Conservation (phyloP, 176 grass and related monocot genomes). For the Metroxylon sagu region DNA sequence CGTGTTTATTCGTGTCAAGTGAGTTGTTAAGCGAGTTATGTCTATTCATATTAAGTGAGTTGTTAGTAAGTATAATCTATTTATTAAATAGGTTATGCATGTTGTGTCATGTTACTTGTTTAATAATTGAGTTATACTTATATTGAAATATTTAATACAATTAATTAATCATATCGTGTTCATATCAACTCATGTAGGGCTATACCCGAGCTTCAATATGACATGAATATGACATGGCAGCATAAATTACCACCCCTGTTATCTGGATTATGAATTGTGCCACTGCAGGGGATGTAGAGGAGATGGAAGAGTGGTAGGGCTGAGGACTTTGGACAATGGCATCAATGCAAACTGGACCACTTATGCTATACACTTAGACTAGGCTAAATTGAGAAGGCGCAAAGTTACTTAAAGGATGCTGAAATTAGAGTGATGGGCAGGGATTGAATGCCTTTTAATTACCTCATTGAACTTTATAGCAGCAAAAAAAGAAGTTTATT, state of each 20-base stretch:
- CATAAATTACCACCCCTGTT: not conserved
- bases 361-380: constrained; percentile 65
- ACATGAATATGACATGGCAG: too few species aligned
- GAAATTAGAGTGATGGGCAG: constrained; percentile 68
- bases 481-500: constrained; percentile 71
- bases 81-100: too few species aligned
- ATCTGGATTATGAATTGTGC: constrained; percentile 83
- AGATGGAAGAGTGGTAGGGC: constrained; percentile 53
- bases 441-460: constrained; percentile 68
- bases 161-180: too few species aligned
- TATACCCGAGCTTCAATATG: too few species aligned
- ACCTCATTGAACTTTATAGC: constrained; percentile 64
- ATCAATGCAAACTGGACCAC: constrained; percentile 87
- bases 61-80: too few species aligned
- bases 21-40: too few species aligned
- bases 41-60: too few species aligned
- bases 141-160: too few species aligned
- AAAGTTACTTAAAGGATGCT: constrained; percentile 66
- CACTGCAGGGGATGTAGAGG: constrained; percentile 49
- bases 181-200: too few species aligned
- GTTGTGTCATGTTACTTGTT: too few species aligned
- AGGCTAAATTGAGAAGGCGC: constrained; percentile 56
- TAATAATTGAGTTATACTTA: too few species aligned
- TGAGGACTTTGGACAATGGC: constrained; percentile 54
- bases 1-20: too few species aligned